Percentiles rank a stretch among this genome's conserved stretches.
These are phyloP conservation scores for Trametes sanguinea DNA, from an alignment of 768 basidiomycete species.

Conservation along the genomic window DNA sequence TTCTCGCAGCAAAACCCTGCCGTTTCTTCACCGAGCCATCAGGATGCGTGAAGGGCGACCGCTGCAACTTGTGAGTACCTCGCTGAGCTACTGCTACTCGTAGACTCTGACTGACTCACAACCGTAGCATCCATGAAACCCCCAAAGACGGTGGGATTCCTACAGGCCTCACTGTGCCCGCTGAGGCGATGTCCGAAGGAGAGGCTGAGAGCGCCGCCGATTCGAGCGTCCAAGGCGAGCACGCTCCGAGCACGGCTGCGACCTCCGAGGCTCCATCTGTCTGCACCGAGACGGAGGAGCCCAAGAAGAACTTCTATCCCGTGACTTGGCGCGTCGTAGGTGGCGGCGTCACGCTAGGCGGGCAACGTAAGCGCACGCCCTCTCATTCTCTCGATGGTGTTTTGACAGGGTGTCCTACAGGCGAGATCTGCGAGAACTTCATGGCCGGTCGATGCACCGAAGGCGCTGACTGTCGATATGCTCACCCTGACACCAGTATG, in stretches of 20 bases:
- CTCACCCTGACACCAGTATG: slow-evolving; percentile 28
- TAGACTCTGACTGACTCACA: not conserved
- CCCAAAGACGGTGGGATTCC: not conserved
- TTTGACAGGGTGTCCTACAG: slow-evolving; percentile 11
- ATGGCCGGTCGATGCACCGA: slow-evolving; percentile 30
- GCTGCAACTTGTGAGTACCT: slow-evolving; percentile 22
- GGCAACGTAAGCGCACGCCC: slow-evolving; percentile 24
- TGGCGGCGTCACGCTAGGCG: slow-evolving; percentile 72
- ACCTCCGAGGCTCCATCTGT: not conserved
- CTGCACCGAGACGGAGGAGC: slow-evolving; percentile 31
- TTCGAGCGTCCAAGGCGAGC: slow-evolving; percentile 9
- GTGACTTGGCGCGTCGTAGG: slow-evolving; percentile 78
- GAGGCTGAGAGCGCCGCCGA: slow-evolving; percentile 19
- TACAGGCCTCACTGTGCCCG: slow-evolving; percentile 1
- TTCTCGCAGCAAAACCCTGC: slow-evolving; percentile 21
- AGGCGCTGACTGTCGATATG: slow-evolving; percentile 31
- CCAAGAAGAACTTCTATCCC: slow-evolving; percentile 54
- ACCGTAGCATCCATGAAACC: slow-evolving; percentile 13
- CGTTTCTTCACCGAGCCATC: slow-evolving; percentile 19
- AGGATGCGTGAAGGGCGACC: slow-evolving; percentile 24
- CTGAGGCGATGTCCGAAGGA: slow-evolving; percentile 9
- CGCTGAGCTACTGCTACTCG: not conserved
- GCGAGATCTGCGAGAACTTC: slow-evolving; percentile 31
- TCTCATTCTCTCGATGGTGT: no score
- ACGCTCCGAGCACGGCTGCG: not conserved